Conservation (phyloP, 2,329 filamentous ascomycete species). For the Erysiphe pulchra region DNA sequence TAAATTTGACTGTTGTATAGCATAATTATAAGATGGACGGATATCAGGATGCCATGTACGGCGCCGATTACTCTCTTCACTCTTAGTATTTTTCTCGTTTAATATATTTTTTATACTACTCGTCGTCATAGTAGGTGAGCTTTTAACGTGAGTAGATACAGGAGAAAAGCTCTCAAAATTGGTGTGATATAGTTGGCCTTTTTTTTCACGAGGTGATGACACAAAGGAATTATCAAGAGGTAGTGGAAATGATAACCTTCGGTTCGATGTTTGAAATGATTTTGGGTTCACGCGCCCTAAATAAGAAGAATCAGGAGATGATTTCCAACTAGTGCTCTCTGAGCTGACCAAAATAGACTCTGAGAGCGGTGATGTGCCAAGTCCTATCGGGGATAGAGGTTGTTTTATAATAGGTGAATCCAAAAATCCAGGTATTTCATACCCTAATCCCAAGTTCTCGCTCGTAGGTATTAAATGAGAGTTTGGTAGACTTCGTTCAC, state of each 20-base stretch:
- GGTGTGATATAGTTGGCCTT: conserved; percentile 18
- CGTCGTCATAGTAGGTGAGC: conserved; percentile 40
- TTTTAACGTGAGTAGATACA: background rate
- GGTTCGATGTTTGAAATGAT: conserved; percentile 35
- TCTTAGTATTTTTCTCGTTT: conserved; percentile 35
- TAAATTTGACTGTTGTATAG: background rate
- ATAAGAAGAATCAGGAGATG: conserved; percentile 45
- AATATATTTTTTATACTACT: conserved; percentile 29
- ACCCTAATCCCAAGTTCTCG: conserved; percentile 21
- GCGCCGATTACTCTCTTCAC: conserved; percentile 56
- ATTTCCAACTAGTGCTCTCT: conserved; percentile 50
- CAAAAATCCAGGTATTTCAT: conserved; percentile 36
- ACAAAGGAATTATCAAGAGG: conserved; percentile 20
- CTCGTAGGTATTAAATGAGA: conserved; percentile 39
- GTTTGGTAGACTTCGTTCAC: conserved; percentile 46
- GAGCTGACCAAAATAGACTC: conserved; percentile 49
- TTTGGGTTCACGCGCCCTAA: conserved; percentile 52
- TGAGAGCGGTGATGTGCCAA: conserved; percentile 61
- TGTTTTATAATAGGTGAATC: conserved; percentile 31
- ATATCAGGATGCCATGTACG: conserved; percentile 81
- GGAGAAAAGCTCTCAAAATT: conserved; percentile 25
- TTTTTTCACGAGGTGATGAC: conserved; percentile 22
- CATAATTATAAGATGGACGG: conserved; percentile 8
- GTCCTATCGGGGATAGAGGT: conserved; percentile 43
- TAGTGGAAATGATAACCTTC: conserved; percentile 58